Conservation (phyloP, 2,329 filamentous ascomycete species). For the Cladophialophora chaetospira region DNA sequence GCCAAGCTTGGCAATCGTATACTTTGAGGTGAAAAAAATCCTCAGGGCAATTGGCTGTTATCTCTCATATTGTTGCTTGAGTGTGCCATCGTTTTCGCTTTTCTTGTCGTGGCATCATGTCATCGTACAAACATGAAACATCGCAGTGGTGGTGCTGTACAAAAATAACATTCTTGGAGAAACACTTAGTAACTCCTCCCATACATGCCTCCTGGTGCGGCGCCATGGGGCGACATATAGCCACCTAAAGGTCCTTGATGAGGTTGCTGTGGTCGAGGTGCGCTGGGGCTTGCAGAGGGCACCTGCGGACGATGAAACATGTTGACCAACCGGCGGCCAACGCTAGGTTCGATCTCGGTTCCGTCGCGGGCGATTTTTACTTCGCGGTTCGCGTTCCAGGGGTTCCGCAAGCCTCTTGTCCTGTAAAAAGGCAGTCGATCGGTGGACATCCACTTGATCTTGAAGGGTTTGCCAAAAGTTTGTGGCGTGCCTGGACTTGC, state of each 20-base stretch:
- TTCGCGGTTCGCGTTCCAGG: conserved; percentile 93
- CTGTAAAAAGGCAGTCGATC: conserved; percentile 82
- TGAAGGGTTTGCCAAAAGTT: conserved; percentile 88
- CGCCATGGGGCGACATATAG: conserved; percentile 19
- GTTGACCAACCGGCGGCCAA: conserved; percentile 74
- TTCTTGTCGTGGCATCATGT: conserved; percentile 24
- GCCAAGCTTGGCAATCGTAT: conserved; percentile 15
- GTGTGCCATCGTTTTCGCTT: conserved; percentile 7
- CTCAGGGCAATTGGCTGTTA: not conserved
- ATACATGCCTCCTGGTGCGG: conserved; percentile 22
- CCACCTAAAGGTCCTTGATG: conserved; percentile 16
- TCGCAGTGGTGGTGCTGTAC: conserved; percentile 5
- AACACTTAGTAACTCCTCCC: conserved; percentile 19
- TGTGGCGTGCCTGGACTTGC: conserved; percentile 45
- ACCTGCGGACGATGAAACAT: conserved; percentile 59
- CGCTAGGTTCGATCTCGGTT: conserved; percentile 82
- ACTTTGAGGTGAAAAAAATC: conserved; percentile 4
- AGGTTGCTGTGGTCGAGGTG: conserved; percentile 14
- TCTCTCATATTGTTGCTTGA: conserved; percentile 12
- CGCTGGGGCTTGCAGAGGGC: conserved; percentile 13
- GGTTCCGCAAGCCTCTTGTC: conserved; percentile 82
- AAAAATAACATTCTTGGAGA: not conserved
- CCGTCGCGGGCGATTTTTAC: conserved; percentile 95
- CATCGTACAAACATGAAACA: conserved; percentile 26
- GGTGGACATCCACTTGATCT: conserved; percentile 86